These are phyloP conservation scores for Ophiocordyceps camponoti-saundersi DNA, from an alignment of 2,329 filamentous ascomycete species.

Conservation along the genomic window DNA sequence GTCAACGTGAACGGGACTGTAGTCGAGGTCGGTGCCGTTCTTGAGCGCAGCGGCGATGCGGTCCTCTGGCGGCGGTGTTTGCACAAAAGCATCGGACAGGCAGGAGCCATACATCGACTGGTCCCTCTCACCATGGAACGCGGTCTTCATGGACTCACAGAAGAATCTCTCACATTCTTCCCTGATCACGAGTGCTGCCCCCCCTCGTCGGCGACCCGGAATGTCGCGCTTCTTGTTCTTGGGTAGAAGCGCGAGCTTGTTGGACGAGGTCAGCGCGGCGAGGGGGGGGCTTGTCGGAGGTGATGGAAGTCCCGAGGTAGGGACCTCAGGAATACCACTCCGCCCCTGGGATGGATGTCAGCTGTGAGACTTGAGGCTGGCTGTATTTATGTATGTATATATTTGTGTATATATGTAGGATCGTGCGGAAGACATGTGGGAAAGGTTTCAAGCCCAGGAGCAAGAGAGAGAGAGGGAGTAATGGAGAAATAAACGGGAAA, in stretches of 20 bases:
- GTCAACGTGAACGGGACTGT: constrained; percentile 23
- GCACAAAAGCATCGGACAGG: constrained; percentile 57
- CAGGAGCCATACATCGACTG: constrained; percentile 61
- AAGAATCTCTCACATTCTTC: constrained; percentile 99
- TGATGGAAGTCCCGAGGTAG: constrained; percentile 67
- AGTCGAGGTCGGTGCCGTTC: constrained; percentile 10
- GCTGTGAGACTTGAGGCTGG: background rate
- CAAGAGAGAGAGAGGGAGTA: constrained; percentile 3
- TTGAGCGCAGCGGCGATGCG: constrained; percentile 20
- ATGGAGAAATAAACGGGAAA: background rate
- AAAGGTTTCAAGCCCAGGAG: too few relatives aligned
- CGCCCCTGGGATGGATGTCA: constrained; percentile 35
- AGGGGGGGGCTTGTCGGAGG: constrained; percentile 81
- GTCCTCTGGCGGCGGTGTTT: constrained; percentile 37
- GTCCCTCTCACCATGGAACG: constrained; percentile 93
- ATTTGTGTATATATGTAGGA: too few relatives aligned
- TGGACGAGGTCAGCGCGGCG: constrained; percentile 52
- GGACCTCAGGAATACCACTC: constrained; percentile 94
- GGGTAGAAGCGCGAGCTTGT: constrained; percentile 47
- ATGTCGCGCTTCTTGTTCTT: constrained; percentile 31
- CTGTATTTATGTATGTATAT: too few relatives aligned
- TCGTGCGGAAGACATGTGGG: too few relatives aligned
- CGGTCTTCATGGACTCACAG: constrained; percentile 84
- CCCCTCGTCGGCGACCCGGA: constrained; percentile 46
- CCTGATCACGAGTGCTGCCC: constrained; percentile 92